Conservation (phyloP, 129 eudicot genomes). For the Pseudognaphalium luteoalbum region DNA sequence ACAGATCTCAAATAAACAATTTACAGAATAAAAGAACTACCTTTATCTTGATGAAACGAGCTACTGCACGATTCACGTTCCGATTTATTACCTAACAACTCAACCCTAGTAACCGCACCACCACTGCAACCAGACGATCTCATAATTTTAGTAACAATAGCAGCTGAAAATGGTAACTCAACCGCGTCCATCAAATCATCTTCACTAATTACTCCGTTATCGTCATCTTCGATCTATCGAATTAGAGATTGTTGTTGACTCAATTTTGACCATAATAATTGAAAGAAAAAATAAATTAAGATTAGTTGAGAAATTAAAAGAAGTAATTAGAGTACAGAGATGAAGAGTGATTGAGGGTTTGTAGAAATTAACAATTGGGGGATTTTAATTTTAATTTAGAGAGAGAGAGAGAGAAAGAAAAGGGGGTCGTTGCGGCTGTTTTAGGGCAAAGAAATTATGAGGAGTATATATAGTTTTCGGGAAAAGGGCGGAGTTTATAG, state of each 20-base stretch:
- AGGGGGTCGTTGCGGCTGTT: conserved; percentile 63
- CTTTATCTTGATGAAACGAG: conserved; percentile 46
- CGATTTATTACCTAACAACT: conserved; percentile 31
- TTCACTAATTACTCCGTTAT: not conserved
- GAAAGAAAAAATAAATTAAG: not conserved
- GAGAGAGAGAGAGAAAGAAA: not conserved
- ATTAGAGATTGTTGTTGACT: conserved; percentile 8
- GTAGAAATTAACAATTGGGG: not conserved
- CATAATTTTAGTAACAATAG: conserved; percentile 57
- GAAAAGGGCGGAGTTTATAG: conserved; percentile 44
- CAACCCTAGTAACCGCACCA: conserved; percentile 44
- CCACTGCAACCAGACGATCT: conserved; percentile 81
- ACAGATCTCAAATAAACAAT: not conserved
- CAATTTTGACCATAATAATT: conserved; percentile 35
- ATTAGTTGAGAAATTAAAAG: conserved; percentile 25
- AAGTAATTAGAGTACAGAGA: not conserved
- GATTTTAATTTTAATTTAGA: conserved; percentile 2
- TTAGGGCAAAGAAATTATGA: conserved; percentile 65
- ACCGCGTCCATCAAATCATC: conserved; percentile 48
- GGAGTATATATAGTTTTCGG: conserved; percentile 94
- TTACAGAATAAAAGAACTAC: conserved; percentile 32
- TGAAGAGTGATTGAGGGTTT: conserved; percentile 23
- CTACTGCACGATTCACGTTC: conserved; percentile 36
- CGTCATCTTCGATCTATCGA: conserved; percentile 22
- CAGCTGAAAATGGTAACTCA: conserved; percentile 55